Evolutionary conservation across 2,329 filamentous ascomycete genomes (phyloP).

Genomic region (Trichoderma citrinoviride): DNA sequence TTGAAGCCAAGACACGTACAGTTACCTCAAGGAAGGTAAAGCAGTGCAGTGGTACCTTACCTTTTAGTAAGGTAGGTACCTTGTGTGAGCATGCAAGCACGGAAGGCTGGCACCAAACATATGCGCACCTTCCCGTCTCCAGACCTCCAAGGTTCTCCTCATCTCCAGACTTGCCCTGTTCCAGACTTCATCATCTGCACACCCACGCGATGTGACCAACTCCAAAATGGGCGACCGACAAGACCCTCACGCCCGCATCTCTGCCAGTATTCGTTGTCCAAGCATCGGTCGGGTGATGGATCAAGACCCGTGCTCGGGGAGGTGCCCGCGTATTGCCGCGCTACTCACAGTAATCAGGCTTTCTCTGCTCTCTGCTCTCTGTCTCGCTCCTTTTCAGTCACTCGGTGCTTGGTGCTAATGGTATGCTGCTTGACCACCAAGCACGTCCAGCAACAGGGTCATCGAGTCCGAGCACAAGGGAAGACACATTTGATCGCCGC

Average conservation of each 20-base stretch:
- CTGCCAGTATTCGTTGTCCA: background rate
- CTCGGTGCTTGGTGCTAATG: background rate
- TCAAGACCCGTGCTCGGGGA: background rate
- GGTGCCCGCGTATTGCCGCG: background rate
- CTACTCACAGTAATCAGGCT: background rate
- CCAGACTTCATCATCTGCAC: constrained; percentile 2
- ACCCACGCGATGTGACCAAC: background rate
- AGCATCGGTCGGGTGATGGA: background rate
- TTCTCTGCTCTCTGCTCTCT: background rate
- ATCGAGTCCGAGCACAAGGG: background rate
- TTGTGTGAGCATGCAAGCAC: no score
- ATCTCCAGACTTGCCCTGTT: background rate
- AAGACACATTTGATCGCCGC: background rate
- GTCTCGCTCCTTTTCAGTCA: background rate
- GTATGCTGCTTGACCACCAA: background rate
- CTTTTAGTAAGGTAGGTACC: no score
- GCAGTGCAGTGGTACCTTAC: background rate
- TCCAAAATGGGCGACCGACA: constrained; percentile 1
- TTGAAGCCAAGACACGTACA: no score
- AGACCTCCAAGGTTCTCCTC: background rate
- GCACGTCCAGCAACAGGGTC: background rate
- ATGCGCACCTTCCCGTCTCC: no score
- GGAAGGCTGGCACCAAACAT: background rate
- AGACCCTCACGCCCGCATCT: background rate
- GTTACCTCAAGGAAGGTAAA: no score